Percentiles rank a stretch among this genome's conserved stretches.
These are phyloP conservation scores for Nyctanthes arbortristis DNA, from an alignment of 257 asterid species.

Conservation along the genomic window DNA sequence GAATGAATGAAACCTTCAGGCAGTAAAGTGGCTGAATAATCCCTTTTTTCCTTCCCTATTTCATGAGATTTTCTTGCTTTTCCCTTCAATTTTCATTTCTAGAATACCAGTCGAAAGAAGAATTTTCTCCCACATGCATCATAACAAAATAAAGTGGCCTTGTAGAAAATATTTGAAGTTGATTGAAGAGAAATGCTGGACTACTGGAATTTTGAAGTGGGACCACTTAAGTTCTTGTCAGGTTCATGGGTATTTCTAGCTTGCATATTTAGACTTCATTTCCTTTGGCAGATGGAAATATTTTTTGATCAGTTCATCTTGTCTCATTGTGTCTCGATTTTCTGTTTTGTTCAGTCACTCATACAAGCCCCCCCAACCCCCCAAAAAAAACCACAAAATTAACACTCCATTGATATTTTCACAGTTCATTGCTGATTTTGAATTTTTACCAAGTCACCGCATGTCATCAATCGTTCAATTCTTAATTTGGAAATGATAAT, in stretches of 20 bases:
- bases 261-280: background rate
- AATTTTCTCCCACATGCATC: background rate
- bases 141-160: background rate
- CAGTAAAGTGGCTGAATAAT: no score
- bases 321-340: background rate
- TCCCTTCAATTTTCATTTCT: background rate
- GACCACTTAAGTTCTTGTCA: background rate
- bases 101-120: background rate
- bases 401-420: background rate
- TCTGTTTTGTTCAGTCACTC: background rate
- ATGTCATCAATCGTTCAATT: background rate
- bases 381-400: no score
- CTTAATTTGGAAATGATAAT: background rate
- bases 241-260: background rate
- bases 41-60: background rate
- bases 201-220: background rate
- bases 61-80: background rate
- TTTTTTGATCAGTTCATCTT: background rate
- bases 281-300: background rate
- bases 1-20: no score
- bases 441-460: background rate
- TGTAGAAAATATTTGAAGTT: background rate
- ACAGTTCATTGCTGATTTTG: background rate
- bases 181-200: background rate
- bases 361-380: no score